These are phyloP conservation scores for Exophiala sideris DNA, from an alignment of 2,329 filamentous ascomycete genomes.

Conservation along the genomic window DNA sequence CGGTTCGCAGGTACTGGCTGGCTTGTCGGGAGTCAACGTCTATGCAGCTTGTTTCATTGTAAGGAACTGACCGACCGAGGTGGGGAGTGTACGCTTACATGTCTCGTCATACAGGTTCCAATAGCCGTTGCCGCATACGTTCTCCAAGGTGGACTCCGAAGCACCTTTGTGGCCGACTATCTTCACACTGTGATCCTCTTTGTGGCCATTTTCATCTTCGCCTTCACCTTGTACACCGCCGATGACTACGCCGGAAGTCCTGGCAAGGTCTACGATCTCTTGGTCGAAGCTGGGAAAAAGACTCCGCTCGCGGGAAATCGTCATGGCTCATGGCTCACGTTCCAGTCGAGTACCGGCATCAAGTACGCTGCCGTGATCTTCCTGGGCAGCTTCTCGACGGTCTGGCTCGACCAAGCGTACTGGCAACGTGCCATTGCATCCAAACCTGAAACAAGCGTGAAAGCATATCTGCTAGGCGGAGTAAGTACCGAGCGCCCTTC, in stretches of 20 bases:
- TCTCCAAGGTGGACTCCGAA: slow-evolving; percentile 49
- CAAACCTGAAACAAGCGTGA: slow-evolving; percentile 40
- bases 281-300: slow-evolving; percentile 62
- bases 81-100: not conserved
- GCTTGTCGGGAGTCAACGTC: slow-evolving; percentile 42
- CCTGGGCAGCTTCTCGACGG: slow-evolving; percentile 34
- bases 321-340: slow-evolving; percentile 74
- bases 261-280: slow-evolving; percentile 69
- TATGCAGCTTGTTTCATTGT: slow-evolving; percentile 39
- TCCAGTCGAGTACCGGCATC: slow-evolving; percentile 28
- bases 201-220: slow-evolving; percentile 74
- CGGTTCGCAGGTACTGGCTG: slow-evolving; percentile 38
- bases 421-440: slow-evolving; percentile 47
- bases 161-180: slow-evolving; percentile 80
- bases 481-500: slow-evolving; percentile 28
- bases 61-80: not conserved
- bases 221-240: slow-evolving; percentile 50
- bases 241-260: slow-evolving; percentile 72
- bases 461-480: slow-evolving; percentile 43
- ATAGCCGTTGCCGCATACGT: slow-evolving; percentile 78
- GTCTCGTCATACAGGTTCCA: slow-evolving; percentile 51
- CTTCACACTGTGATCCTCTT: slow-evolving; percentile 70
- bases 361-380: slow-evolving; percentile 40
- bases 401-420: slow-evolving; percentile 44
- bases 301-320: slow-evolving; percentile 78